Evolutionary conservation across 2,329 filamentous ascomycete species (phyloP), one percentile per base, ranked within the genome.

Genomic region (Diaporthe citriasiana): DNA sequence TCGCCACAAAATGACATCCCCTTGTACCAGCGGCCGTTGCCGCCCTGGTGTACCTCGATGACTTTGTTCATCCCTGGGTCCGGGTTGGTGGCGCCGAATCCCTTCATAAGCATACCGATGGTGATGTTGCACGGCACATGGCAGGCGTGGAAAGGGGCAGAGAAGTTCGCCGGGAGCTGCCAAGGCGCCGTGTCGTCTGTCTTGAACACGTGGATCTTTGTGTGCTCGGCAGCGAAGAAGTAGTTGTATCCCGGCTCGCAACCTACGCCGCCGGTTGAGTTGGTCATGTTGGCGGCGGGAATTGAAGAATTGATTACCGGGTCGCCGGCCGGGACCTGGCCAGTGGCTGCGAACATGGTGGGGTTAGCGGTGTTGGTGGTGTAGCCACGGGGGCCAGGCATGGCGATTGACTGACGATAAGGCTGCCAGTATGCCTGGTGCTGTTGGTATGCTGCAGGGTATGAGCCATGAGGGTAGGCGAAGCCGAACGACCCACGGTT

Each of bases 201-300:
- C 76, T 87, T 87, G 80, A 93, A 85, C 3, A 92, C 84, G 77
- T 92, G 89, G 9, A 92, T 83, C 76, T 89, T 91, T 40, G 89
- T 89, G 79, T 92, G 89, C 76, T 89, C 85, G 0, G 82, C 78
- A 0, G 89, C 86, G 81, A 91, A 92, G 78, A 91, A 87, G 81
- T 91, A 90, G 82, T 90, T 90, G 83, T 91, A 92, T 2, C 90
- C 91, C 0, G 88, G 89, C 77, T 92, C 90, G 74, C 88, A 88
- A 53, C 90, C 89, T 1, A 87, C 84, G 30, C 89, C 89, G 57
- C 90, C 89, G 0, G 88, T 88, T 0, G 87, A 85, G 81, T 92
- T 91, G 60, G 84, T 85, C 82, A 92, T 83, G 76, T 89, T 87
- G 38, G 87, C 84, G 0, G 88, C 88, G 0, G 89, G 88, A 74